A percentile compares a stretch with the other conserved stretches of the same genome.
These are phyloP conservation scores for Flaveria bidentis DNA, from an alignment of 129 eudicot genomes.

Conservation along the genomic window DNA sequence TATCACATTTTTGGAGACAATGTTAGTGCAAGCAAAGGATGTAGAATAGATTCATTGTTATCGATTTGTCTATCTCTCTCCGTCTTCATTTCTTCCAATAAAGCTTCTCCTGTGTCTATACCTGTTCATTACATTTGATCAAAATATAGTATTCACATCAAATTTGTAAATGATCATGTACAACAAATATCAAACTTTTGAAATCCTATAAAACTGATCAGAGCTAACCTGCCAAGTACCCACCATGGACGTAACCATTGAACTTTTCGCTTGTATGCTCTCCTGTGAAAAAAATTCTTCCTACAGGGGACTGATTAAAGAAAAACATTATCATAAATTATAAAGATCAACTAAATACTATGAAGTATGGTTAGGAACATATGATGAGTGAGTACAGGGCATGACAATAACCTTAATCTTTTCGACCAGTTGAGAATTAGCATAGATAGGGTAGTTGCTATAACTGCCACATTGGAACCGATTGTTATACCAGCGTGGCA, in stretches of 20 bases:
- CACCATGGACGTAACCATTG: slow-evolving; percentile 89
- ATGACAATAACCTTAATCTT: slow-evolving; percentile 54
- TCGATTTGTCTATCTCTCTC: slow-evolving; percentile 41
- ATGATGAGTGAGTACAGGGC: too few relatives aligned
- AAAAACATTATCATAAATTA: too few relatives aligned
- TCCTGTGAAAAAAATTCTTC: slow-evolving; percentile 79
- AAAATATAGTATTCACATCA: background rate
- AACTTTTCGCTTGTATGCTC: slow-evolving; percentile 91
- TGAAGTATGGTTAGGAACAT: too few relatives aligned
- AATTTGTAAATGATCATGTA: background rate
- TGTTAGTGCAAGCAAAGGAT: slow-evolving; percentile 60
- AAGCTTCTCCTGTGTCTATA: slow-evolving; percentile 62
- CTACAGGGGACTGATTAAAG: slow-evolving; percentile 68
- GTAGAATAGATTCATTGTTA: slow-evolving; percentile 40
- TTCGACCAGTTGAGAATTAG: slow-evolving; percentile 50
- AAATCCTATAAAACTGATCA: background rate
- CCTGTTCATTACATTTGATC: slow-evolving; percentile 39
- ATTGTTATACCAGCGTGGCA: slow-evolving; percentile 94
- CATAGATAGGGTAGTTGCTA: slow-evolving; percentile 75
- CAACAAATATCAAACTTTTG: too few relatives aligned
- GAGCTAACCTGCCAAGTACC: slow-evolving; percentile 71
- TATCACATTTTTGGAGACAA: slow-evolving; percentile 58
- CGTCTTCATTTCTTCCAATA: slow-evolving; percentile 58
- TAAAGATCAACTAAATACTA: background rate
- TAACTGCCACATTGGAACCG: slow-evolving; percentile 90